Evolutionary conservation across 2,329 filamentous ascomycete genomes (phyloP), one percentile per base, ranked within the genome.

Genomic region (Hypoxylon sp.): DNA sequence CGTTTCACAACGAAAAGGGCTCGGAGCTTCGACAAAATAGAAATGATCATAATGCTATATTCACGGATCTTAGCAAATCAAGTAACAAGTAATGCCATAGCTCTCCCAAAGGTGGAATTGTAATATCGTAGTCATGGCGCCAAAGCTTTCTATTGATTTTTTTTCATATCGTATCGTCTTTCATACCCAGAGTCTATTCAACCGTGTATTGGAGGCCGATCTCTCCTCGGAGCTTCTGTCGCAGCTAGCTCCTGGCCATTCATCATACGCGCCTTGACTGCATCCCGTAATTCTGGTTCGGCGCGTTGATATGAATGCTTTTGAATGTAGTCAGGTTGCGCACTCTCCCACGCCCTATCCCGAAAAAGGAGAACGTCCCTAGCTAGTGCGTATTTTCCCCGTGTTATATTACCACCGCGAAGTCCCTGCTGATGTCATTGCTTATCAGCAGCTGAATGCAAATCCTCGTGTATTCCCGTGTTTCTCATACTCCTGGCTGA

Each of bases 361-460:
- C 34, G 7, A 59, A 34, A 61, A 68, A 60, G 56, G 45, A 65
- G 60, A 63, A 63, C 57, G 41, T 41, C 45, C 58, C 7, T 43
- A 63, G 62, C 51, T 34, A 57, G 57, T 43, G 63, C 63, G 50
- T 55, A 36, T 60, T 36, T 23, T 49, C 51, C 57, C 43, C 49
- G 23, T 59, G 50, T 57, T 64, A 60, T 69, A 69, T 71, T 69
- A 71, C 63, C 63, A 58, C 65, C 49, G 59, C 66, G 65, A 58
- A 65, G 25, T 36, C 43, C 38, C 38, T 17, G 57, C 55, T 41
- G 58, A 63, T 30, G 41, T 67, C 23, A 6, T 41, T 55, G 45
- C 61, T 58, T 63, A 57, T 53, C 50, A 50, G 63, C 60, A 60
- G 55, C 60, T 38, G 32, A 67, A 67, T 62, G 56, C 60, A 67